Base-by-base conservation (phyloP, 352 stramenopile genomes). In the Saprolegnia parasitica region DNA sequence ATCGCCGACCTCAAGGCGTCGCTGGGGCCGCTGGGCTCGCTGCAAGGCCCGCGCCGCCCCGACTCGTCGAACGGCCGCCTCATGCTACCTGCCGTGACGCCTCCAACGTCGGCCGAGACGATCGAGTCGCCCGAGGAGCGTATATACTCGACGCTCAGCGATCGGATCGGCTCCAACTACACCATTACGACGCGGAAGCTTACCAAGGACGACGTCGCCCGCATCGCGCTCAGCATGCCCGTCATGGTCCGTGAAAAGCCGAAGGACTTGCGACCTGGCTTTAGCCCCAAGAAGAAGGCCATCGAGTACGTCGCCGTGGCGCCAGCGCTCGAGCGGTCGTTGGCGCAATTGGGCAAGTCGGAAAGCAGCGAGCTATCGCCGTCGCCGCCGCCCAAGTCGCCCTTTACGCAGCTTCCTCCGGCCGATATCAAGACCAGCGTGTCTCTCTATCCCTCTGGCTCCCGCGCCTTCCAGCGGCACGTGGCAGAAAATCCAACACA, bases 111-210 rank as follows among this genome's bases (percentile, higher is more conserved):
- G 1, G 11, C 15, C 13, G 39, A 35, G 15, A 16, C 46, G 5
- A 5, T 16, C 13, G 13, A 56, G 10, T 35, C 40, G 15, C 56
- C 73, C 24, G 71, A 95, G 64, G 86, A 92, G 54, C 75, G 83
- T 26, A 74, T 75, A 2, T 95, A 93, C 68, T 91, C 90, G 64
- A 83, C 84, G 37, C 47, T 90, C n/a, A 95, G 85, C 50, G 87
- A 95, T 67, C 82, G 85, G 9, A 93, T 95, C 39, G 87, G 81
- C 45, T 72, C 80, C 4, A 87, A 77, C 47, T 95, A 95, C 73
- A 92, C 87, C 18, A 77, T 84, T 26, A 86, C 80, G 2, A 82
- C 87, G 4, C 78, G 77, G 15, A 74, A 75, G 3, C 56, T 95
- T 8, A 91, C 84, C 4, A 80, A 92, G 29, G 81, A 91, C 4